A percentile compares a stretch with the other conserved stretches of the same genome.
phyloP scores from a whole-genome alignment of 1,139 yeast species.

The Geotrichum australiense region DNA sequence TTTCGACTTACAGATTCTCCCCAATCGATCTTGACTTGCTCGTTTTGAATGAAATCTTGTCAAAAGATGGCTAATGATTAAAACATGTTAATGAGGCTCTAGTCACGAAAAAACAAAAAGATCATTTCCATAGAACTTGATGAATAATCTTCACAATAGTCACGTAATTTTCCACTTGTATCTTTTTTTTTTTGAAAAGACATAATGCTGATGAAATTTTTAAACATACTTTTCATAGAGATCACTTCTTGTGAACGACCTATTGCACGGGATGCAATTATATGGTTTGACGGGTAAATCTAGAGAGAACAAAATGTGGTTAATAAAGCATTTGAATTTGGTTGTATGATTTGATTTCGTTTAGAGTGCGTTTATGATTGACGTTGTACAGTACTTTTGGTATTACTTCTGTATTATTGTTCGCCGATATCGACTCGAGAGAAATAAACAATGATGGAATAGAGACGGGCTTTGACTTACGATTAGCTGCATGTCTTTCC shows the following conservation, averaged over 20 bases:
- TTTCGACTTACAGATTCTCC: too few relatives aligned
- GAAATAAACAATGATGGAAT: not conserved
- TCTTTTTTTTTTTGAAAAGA: too few relatives aligned
- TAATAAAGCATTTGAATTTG: not conserved
- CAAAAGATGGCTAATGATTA: constrained; percentile 24
- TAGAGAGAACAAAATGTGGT: constrained; percentile 1
- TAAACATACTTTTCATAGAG: constrained; percentile 36
- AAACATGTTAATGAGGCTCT: not conserved
- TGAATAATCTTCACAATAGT: too few relatives aligned
- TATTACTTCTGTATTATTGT: too few relatives aligned
- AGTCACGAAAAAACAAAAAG: constrained; percentile 6
- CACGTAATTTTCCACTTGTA: too few relatives aligned
- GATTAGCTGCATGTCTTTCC: constrained; percentile 35
- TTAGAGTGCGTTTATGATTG: too few relatives aligned
- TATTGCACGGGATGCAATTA: constrained; percentile 30
- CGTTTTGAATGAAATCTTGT: constrained; percentile 31
- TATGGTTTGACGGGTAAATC: constrained; percentile 32
- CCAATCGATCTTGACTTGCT: constrained; percentile 15
- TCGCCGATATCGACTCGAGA: too few relatives aligned
- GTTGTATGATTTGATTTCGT: too few relatives aligned
- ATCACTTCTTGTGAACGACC: constrained; percentile 33
- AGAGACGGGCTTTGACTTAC: constrained; percentile 20
- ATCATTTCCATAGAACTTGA: too few relatives aligned
- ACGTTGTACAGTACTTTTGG: too few relatives aligned
- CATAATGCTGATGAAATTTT: too few relatives aligned